Percentiles rank a stretch among this genome's conserved stretches.
Evolutionary conservation across 768 basidiomycete species (phyloP).

Genomic region (Candolleomyces aberdarensis): DNA sequence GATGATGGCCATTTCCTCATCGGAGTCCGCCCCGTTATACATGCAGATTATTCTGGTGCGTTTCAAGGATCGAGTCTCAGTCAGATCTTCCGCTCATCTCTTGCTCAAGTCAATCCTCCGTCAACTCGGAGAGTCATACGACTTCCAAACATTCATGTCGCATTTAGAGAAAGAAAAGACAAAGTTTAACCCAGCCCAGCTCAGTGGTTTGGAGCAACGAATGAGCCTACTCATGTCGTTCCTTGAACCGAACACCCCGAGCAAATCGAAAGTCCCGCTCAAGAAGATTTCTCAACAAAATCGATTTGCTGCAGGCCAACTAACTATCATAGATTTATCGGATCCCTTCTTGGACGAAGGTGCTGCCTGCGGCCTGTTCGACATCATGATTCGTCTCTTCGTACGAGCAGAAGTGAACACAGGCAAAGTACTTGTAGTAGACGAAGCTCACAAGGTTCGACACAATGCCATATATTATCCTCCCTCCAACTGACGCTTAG

Average conservation of each 20-base stretch:
- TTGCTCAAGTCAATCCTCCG: constrained; percentile 51
- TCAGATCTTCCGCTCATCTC: neutral
- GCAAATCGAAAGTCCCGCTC: neutral
- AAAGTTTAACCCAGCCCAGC: constrained; percentile 56
- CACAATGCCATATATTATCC: neutral
- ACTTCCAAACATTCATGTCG: constrained; percentile 45
- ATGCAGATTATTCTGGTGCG: constrained; percentile 65
- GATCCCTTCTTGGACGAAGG: constrained; percentile 70
- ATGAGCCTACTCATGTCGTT: constrained; percentile 61
- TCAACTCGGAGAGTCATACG: constrained; percentile 58
- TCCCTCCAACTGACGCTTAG: neutral
- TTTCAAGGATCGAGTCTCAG: neutral
- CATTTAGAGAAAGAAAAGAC: constrained; percentile 44
- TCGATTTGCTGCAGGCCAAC: constrained; percentile 53
- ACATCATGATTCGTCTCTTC: constrained; percentile 65
- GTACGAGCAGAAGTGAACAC: constrained; percentile 56
- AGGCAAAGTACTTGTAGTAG: constrained; percentile 68
- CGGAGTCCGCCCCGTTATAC: constrained; percentile 63
- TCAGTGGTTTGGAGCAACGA: constrained; percentile 57
- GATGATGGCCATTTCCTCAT: constrained; percentile 69
- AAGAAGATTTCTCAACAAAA: constrained; percentile 1
- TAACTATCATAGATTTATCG: constrained; percentile 70
- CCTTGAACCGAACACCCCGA: constrained; percentile 27
- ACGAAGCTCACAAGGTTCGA: constrained; percentile 71
- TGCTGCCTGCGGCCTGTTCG: constrained; percentile 68